Conservation (phyloP, 768 basidiomycete species). For the Mycena maculata region DNA sequence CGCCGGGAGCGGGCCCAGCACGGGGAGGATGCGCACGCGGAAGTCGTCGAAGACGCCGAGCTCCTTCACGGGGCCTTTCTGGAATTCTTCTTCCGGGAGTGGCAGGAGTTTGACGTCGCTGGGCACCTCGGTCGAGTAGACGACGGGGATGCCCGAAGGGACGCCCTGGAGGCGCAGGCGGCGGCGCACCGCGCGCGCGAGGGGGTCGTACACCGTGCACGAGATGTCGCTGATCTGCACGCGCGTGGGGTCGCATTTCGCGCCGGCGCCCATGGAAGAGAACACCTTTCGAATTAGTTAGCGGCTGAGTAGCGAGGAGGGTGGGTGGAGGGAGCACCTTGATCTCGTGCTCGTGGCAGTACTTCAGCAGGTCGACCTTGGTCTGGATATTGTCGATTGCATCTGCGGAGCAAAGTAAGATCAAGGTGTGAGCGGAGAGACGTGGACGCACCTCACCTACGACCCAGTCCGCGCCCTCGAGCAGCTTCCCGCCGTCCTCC, state of each 20-base stretch:
- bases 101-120: constrained; percentile 90
- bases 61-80: constrained; percentile 90
- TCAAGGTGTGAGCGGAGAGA: too few species aligned
- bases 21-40: constrained; percentile 92
- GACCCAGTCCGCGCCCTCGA: constrained; percentile 94
- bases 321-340: constrained; percentile 64
- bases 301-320: too few species aligned
- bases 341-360: constrained; percentile 84
- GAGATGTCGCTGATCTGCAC: constrained; percentile 97
- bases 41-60: constrained; percentile 93
- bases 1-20: constrained; percentile 87
- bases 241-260: constrained; percentile 94
- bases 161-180: constrained; percentile 75
- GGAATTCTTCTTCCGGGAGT: constrained; percentile 90
- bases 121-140: constrained; percentile 96
- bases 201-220: constrained; percentile 90
- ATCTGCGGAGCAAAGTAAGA: too few species aligned
- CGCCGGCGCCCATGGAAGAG: constrained; percentile 96
- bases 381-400: constrained; percentile 98
- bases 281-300: constrained; percentile 62
- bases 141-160: constrained; percentile 80
- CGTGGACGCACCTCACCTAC: constrained; percentile 62
- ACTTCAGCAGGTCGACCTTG: constrained; percentile 92
- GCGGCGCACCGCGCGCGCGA: constrained; percentile 90
- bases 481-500: constrained; percentile 76